These are phyloP conservation scores for Mycosphaerella arachidis DNA, from an alignment of 2,329 filamentous ascomycete species.

Conservation along the genomic window DNA sequence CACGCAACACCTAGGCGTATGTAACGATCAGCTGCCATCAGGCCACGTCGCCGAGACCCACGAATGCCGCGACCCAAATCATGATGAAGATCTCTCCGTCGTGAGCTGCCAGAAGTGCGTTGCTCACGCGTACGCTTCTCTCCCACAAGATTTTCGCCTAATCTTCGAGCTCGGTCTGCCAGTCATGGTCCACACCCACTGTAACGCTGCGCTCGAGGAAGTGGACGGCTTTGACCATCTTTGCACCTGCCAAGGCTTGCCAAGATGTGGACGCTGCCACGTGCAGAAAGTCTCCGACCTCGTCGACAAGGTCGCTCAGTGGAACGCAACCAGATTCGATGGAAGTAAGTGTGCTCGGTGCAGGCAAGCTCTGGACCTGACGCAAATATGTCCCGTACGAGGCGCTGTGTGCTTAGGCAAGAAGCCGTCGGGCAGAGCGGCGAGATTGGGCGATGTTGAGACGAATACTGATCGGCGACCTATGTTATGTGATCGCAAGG, in stretches of 20 bases:
- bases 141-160: neutral
- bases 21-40: too few species aligned
- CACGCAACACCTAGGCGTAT: too few species aligned
- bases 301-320: neutral
- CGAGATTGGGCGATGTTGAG: too few species aligned
- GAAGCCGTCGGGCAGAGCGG: too few species aligned
- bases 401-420: neutral
- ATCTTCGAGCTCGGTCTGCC: neutral
- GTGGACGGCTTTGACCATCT: neutral
- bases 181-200: neutral
- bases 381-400: neutral
- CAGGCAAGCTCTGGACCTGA: neutral
- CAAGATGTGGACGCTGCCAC: neutral
- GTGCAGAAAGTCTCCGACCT: neutral
- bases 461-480: too few species aligned
- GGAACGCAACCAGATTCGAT: neutral
- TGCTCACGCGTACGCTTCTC: neutral
- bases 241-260: neutral
- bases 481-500: too few species aligned
- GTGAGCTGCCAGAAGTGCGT: too few species aligned
- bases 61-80: too few species aligned
- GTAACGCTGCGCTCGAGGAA: neutral
- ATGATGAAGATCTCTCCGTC: too few species aligned
- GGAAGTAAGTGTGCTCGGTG: neutral
- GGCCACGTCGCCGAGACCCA: too few species aligned